A percentile compares a stretch with the other conserved stretches of the same genome.
Evolutionary conservation across 2,329 filamentous ascomycete species (phyloP).

Genomic region (Capronia coronata): DNA sequence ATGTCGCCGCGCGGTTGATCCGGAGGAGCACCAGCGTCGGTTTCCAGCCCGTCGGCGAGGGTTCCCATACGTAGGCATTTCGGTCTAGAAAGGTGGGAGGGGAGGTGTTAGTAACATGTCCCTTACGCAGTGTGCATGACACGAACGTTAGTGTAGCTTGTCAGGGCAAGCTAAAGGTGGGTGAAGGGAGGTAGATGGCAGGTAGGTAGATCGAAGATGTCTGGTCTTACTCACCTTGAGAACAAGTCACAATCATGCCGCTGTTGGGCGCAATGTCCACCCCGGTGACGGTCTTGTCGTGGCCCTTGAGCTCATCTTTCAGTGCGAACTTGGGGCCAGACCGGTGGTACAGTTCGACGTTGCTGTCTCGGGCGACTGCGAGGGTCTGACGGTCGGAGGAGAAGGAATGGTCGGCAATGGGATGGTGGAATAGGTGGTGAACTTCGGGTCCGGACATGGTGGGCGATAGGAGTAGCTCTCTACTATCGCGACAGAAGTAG

Average conservation of each 20-base stretch:
- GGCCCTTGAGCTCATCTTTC: constrained; percentile 87
- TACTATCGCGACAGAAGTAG: constrained; percentile 63
- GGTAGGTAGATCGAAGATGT: no score
- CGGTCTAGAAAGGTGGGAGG: constrained; percentile 58
- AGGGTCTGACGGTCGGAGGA: constrained; percentile 82
- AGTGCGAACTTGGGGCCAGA: constrained; percentile 70
- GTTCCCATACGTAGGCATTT: constrained; percentile 97
- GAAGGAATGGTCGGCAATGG: constrained; percentile 97
- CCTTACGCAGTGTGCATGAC: no score
- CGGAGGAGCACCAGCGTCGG: constrained; percentile 93
- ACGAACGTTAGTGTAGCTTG: no score
- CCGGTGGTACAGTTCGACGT: constrained; percentile 78
- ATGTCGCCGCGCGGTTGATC: constrained; percentile 94
- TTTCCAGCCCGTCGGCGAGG: constrained; percentile 86
- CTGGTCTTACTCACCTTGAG: constrained; percentile 63
- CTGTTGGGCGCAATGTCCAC: constrained; percentile 89
- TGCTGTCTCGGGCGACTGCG: constrained; percentile 83
- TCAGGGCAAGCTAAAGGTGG: no score
- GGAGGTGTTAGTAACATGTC: no score
- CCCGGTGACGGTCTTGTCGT: constrained; percentile 94
- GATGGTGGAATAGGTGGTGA: constrained; percentile 92
- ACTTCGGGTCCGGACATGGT: constrained; percentile 81
- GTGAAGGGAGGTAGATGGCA: not conserved
- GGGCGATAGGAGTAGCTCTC: constrained; percentile 92
- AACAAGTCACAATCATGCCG: constrained; percentile 94